These are phyloP conservation scores for Tetrahymena malaccensis DNA, from an alignment of 73 alveolate genomes.

Conservation along the genomic window DNA sequence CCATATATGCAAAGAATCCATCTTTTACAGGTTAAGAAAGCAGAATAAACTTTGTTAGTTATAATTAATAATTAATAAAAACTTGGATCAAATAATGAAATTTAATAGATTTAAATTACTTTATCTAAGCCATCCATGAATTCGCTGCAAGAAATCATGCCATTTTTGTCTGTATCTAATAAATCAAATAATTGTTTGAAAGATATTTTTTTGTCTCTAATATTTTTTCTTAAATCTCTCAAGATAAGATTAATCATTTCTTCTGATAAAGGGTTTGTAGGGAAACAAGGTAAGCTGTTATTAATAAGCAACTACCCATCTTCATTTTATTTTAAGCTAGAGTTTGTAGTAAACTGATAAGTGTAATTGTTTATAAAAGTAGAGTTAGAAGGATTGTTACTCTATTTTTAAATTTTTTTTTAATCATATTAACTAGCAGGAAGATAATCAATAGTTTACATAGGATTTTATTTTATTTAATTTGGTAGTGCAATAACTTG, in stretches of 20 bases:
- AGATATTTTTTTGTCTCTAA: constrained; percentile 23
- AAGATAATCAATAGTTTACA: background rate
- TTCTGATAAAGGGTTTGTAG: constrained; percentile 30
- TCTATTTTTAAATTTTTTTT: background rate
- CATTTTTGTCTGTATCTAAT: constrained; percentile 61
- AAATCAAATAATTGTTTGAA: constrained; percentile 32
- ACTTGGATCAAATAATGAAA: background rate
- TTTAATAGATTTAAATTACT: background rate
- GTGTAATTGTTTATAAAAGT: background rate
- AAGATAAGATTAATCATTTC: constrained; percentile 8
- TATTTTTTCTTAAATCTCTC: constrained; percentile 26
- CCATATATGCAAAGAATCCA: constrained; percentile 79
- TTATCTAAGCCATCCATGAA: constrained; percentile 13
- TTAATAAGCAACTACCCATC: background rate
- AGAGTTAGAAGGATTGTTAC: background rate
- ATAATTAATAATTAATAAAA: background rate
- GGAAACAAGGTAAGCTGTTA: constrained; percentile 17
- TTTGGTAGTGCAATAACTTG: background rate
- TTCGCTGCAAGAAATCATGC: constrained; percentile 61
- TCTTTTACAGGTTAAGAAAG: constrained; percentile 69
- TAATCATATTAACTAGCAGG: background rate
- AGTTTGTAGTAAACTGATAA: background rate
- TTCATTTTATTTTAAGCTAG: background rate
- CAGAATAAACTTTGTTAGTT: constrained; percentile 36
- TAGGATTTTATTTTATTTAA: background rate